Conservation (phyloP, 1,284 basidiomycete genomes). For the Microbotryomycetes sp. region DNA sequence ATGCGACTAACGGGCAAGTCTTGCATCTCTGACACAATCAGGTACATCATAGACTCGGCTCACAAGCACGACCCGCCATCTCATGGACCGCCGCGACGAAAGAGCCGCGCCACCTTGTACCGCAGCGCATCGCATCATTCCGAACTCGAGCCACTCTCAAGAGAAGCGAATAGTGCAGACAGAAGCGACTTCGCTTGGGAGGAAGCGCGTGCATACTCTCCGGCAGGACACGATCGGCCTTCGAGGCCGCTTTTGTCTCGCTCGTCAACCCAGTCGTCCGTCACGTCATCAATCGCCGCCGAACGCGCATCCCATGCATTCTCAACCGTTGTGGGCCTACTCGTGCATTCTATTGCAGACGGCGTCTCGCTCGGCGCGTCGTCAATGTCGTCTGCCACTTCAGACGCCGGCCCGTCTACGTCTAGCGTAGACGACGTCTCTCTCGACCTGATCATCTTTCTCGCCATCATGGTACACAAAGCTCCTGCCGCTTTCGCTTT, state of each 20-base stretch:
- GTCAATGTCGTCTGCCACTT: conserved; percentile 33
- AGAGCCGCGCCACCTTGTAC: conserved; percentile 3
- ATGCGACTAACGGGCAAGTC: no score
- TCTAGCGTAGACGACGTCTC: conserved; percentile 33
- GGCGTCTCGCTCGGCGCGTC: conserved; percentile 78
- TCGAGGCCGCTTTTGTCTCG: conserved; percentile 32
- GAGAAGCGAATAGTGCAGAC: not conserved
- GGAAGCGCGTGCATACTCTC: not conserved
- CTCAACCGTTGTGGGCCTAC: conserved; percentile 71
- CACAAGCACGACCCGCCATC: conserved; percentile 36
- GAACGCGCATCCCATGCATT: conserved; percentile 41
- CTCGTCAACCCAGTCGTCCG: conserved; percentile 29
- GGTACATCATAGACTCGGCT: conserved; percentile 29
- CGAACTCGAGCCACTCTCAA: conserved; percentile 26
- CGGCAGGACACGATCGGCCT: conserved; percentile 17
- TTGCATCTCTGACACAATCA: conserved; percentile 38
- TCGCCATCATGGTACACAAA: conserved; percentile 84
- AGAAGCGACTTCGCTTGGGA: not conserved
- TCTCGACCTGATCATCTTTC: conserved; percentile 71
- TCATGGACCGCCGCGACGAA: conserved; percentile 6
- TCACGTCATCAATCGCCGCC: conserved; percentile 3
- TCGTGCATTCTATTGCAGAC: conserved; percentile 80
- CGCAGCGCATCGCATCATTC: conserved; percentile 13
- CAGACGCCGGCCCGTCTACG: not conserved
- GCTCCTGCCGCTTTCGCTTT: conserved; percentile 41